These are phyloP conservation scores for Pulveroboletus sp. DNA, from an alignment of 768 basidiomycete genomes.

Conservation along the genomic window DNA sequence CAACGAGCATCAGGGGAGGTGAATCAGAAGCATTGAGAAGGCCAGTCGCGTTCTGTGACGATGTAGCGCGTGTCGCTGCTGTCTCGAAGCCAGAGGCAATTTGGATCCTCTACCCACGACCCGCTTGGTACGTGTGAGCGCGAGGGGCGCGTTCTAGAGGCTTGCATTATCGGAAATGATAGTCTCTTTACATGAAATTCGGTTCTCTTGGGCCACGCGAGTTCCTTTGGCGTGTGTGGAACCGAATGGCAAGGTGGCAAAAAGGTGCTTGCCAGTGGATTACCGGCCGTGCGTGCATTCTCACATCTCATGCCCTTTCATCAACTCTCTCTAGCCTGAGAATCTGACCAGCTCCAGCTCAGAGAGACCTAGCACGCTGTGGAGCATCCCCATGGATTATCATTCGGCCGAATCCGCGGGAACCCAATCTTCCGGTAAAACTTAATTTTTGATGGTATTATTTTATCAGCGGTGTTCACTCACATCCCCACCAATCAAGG, in stretches of 20 bases:
- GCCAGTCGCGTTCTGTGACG: conserved; percentile 16
- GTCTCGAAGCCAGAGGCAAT: conserved; percentile 16
- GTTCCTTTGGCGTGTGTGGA: conserved; percentile 14
- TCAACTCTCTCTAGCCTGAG: conserved; percentile 5
- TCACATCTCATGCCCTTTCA: conserved; percentile 2
- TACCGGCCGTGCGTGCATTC: conserved; percentile 11
- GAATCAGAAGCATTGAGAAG: conserved; percentile 24
- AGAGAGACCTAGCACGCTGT: conserved; percentile 9
- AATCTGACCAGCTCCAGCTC: conserved; percentile 3
- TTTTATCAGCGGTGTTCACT: conserved; percentile 2
- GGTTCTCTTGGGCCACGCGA: conserved; percentile 20
- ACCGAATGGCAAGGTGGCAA: conserved; percentile 4
- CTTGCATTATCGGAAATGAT: conserved; percentile 22
- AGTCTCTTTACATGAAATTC: conserved; percentile 15
- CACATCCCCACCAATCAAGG: conserved; percentile 4
- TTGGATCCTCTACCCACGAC: conserved; percentile 23
- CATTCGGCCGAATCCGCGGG: conserved; percentile 20
- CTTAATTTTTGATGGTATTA: background rate
- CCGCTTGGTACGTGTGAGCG: conserved; percentile 17
- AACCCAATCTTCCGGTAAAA: conserved; percentile 13
- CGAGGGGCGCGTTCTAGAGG: conserved; percentile 7
- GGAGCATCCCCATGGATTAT: conserved; percentile 6
- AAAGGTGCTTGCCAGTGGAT: conserved; percentile 4
- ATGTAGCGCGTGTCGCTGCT: conserved; percentile 5
- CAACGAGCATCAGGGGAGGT: conserved; percentile 31